These are phyloP conservation scores for Kwoniella sp. DNA, from an alignment of 768 basidiomycete genomes.

Conservation along the genomic window DNA sequence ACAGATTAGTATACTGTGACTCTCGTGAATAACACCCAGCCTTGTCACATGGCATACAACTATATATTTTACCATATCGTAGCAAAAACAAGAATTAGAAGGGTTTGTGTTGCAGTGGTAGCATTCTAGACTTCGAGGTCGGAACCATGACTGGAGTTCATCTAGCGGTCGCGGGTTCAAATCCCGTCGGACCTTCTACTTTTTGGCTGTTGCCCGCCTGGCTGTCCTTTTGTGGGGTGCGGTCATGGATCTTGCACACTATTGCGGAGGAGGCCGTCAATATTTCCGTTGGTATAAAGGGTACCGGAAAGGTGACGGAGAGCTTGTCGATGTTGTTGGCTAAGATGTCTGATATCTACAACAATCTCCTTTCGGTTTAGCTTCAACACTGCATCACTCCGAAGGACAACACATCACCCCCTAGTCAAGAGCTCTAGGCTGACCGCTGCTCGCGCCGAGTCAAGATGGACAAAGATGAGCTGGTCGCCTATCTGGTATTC, in stretches of 20 bases:
- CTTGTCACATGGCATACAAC: too few relatives aligned
- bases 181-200: constrained; percentile 28
- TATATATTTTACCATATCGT: too few relatives aligned
- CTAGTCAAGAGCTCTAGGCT: neutral
- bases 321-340: too few relatives aligned
- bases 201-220: constrained; percentile 6
- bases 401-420: too few relatives aligned
- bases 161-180: constrained; percentile 35
- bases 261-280: neutral
- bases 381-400: too few relatives aligned
- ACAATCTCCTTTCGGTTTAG: too few relatives aligned
- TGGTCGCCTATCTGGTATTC: constrained; percentile 40
- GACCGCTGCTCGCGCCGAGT: neutral
- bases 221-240: neutral
- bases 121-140: constrained; percentile 35
- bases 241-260: neutral
- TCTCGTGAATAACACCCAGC: too few relatives aligned
- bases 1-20: too few relatives aligned
- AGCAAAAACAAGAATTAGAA: constrained; percentile 1
- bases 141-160: constrained; percentile 26
- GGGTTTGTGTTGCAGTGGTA: constrained; percentile 33
- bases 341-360: too few relatives aligned
- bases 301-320: too few relatives aligned
- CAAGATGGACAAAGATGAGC: constrained; percentile 19
- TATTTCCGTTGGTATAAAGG: neutral